phyloP scores from a whole-genome alignment of 2,329 filamentous ascomycete genomes.

The Exserohilum rostratum region DNA sequence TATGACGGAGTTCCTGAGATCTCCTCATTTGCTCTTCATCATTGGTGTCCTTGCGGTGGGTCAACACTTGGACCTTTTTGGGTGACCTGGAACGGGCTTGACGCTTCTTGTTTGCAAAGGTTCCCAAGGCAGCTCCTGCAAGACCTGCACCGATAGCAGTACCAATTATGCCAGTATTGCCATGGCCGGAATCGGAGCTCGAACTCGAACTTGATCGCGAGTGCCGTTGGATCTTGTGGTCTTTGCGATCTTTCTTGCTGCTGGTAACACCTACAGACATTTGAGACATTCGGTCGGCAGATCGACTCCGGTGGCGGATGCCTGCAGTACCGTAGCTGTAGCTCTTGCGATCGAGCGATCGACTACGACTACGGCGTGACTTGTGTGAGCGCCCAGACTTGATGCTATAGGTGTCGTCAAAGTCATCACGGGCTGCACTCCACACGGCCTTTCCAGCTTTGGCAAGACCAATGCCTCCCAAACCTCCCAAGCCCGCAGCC shows the following conservation, averaged over 20 bases:
- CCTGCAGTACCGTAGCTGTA: slow-evolving; percentile 53
- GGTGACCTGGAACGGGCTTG: slow-evolving; percentile 47
- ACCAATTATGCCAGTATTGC: slow-evolving; percentile 45
- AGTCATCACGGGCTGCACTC: slow-evolving; percentile 57
- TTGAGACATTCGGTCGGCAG: slow-evolving; percentile 42
- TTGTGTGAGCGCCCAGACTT: slow-evolving; percentile 56
- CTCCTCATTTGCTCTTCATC: slow-evolving; percentile 36
- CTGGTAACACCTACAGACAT: slow-evolving; percentile 44
- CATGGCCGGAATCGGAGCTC: slow-evolving; percentile 44
- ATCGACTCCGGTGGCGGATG: slow-evolving; percentile 48
- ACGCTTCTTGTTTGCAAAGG: slow-evolving; percentile 37
- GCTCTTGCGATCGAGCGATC: slow-evolving; percentile 50
- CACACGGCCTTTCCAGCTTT: slow-evolving; percentile 61
- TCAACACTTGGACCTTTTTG: slow-evolving; percentile 34
- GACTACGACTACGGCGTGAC: slow-evolving; percentile 44
- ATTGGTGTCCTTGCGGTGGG: slow-evolving; percentile 39
- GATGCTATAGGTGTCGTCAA: slow-evolving; percentile 66
- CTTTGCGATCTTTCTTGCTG: slow-evolving; percentile 45
- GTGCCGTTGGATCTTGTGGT: slow-evolving; percentile 41
- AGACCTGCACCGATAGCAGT: slow-evolving; percentile 49
- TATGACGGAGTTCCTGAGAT: slow-evolving; percentile 36
- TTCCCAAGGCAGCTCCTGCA: slow-evolving; percentile 48
- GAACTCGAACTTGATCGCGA: slow-evolving; percentile 51
- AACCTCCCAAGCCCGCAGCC: slow-evolving; percentile 60
- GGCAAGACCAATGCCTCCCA: slow-evolving; percentile 61